phyloP scores from a whole-genome alignment of 2,329 filamentous ascomycete species.

The Cladosporium sp. region DNA sequence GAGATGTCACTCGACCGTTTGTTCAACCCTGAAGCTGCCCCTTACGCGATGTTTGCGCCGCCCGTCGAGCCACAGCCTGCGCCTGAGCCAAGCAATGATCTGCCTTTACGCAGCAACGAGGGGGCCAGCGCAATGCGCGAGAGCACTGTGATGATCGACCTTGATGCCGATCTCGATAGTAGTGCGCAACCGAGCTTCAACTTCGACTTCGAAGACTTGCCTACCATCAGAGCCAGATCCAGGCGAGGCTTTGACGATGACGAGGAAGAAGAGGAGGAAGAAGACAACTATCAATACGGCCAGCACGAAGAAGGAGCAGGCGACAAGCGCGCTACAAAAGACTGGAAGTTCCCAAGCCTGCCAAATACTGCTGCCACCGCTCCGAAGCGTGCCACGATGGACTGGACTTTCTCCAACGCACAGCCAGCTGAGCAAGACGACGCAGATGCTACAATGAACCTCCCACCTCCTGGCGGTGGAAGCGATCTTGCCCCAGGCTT shows the following conservation, averaged over 20 bases:
- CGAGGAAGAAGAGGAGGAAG: constrained; percentile 28
- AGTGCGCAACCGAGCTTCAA: constrained; percentile 45
- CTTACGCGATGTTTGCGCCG: constrained; percentile 56
- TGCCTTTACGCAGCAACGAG: constrained; percentile 46
- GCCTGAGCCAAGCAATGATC: constrained; percentile 46
- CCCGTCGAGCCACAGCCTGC: constrained; percentile 40
- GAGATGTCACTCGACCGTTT: constrained; percentile 54
- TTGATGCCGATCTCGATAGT: constrained; percentile 51
- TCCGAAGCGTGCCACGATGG: constrained; percentile 41
- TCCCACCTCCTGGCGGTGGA: constrained; percentile 27
- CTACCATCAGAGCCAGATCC: constrained; percentile 54
- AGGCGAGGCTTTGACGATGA: neutral
- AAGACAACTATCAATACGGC: constrained; percentile 32
- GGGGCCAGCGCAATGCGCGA: constrained; percentile 40
- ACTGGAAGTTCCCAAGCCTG: constrained; percentile 50
- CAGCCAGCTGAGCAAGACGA: constrained; percentile 25
- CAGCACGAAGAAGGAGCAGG: constrained; percentile 31
- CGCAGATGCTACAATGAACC: constrained; percentile 23
- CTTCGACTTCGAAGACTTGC: constrained; percentile 46
- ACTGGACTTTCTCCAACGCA: constrained; percentile 47
- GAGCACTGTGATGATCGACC: constrained; percentile 54
- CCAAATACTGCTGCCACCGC: constrained; percentile 34
- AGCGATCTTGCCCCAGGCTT: constrained; percentile 30
- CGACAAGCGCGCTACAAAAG: constrained; percentile 42
- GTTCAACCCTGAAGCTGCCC: constrained; percentile 52